Evolutionary conservation across 805 yeast species (phyloP).

Genomic region (Zygotorulaspora sp.): DNA sequence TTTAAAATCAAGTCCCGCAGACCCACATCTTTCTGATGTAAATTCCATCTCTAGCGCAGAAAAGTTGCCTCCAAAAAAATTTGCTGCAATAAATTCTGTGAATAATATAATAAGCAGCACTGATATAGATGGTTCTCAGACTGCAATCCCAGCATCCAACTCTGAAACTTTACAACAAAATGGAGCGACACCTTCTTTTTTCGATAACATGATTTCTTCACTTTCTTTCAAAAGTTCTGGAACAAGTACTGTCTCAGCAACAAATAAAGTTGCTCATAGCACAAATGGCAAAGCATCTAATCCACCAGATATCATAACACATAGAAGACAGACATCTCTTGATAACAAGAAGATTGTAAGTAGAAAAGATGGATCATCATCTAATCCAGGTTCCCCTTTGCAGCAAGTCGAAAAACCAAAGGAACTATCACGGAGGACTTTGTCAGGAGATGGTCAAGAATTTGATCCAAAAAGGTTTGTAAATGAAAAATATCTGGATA

Average conservation of each 20-base stretch:
- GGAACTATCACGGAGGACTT: constrained; percentile 13
- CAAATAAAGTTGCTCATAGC: constrained; percentile 1
- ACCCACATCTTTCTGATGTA: constrained; percentile 28
- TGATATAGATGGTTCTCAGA: constrained; percentile 10
- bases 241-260: constrained; percentile 5
- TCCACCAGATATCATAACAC: constrained; percentile 31
- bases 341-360: constrained; percentile 5
- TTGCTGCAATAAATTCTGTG: constrained; percentile 22
- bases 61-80: constrained; percentile 10
- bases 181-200: constrained; percentile 16
- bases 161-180: constrained; percentile 3
- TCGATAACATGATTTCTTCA: constrained; percentile 23
- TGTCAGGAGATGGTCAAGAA: constrained; percentile 8
- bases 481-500: constrained; percentile 54
- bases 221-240: constrained; percentile 16
- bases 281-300: constrained; percentile 6
- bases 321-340: constrained; percentile 27
- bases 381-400: constrained; percentile 16
- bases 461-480: constrained; percentile 44
- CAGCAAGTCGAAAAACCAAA: constrained; percentile 23
- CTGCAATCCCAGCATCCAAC: constrained; percentile 1
- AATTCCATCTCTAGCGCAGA: constrained; percentile 20
- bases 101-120: constrained; percentile 13
- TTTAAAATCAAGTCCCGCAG: constrained; percentile 30
- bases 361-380: constrained; percentile 7